A percentile compares a stretch with the other conserved stretches of the same genome.
phyloP scores from a whole-genome alignment of 148 eudicot genomes.

The Fagopyrum tataricum region DNA sequence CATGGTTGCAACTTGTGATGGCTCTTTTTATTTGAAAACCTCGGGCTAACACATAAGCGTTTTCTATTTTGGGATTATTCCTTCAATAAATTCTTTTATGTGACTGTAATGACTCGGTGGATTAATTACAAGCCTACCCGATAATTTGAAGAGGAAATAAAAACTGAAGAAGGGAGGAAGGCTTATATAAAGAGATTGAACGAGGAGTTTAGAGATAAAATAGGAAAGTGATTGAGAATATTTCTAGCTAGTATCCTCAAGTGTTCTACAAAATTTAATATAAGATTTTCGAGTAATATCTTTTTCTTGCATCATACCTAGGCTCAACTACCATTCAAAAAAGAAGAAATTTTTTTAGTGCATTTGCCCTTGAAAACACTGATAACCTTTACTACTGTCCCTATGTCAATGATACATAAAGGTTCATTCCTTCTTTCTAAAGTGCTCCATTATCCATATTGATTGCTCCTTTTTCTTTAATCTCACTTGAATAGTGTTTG shows the following conservation, averaged over 20 bases:
- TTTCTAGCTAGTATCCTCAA: too few species aligned
- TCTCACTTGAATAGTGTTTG: neutral
- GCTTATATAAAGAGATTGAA: too few species aligned
- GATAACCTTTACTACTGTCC: neutral
- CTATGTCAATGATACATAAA: neutral
- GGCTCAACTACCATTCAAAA: neutral
- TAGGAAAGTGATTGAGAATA: too few species aligned
- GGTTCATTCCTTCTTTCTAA: neutral
- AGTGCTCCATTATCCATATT: neutral
- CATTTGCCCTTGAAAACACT: neutral
- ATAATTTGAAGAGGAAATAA: neutral
- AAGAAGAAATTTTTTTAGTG: neutral
- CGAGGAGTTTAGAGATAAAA: too few species aligned
- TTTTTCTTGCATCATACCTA: conserved; percentile 1
- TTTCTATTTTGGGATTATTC: neutral
- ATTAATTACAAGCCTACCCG: neutral
- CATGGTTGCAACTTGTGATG: neutral
- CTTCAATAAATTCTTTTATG: neutral
- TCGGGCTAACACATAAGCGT: neutral
- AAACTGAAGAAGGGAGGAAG: neutral
- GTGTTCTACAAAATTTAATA: too few species aligned
- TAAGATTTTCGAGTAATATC: neutral
- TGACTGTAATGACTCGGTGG: neutral
- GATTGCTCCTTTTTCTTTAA: neutral
- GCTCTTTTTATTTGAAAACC: neutral